phyloP scores from a whole-genome alignment of 768 basidiomycete genomes.

The Ramaria rubella region DNA sequence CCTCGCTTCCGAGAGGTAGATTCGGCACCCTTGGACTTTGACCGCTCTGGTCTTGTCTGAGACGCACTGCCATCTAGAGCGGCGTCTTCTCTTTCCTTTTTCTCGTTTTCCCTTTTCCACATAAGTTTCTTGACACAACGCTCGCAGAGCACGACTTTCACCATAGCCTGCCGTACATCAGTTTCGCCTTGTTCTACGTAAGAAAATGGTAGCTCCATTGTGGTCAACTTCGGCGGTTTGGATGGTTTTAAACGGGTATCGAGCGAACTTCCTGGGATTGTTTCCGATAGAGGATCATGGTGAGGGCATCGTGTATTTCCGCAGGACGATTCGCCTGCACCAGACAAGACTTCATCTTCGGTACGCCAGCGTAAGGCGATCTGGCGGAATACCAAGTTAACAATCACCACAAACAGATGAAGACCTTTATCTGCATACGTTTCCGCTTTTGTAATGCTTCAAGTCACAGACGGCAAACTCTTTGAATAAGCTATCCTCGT shows the following conservation, averaged over 20 bases:
- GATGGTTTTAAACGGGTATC: conserved; percentile 18
- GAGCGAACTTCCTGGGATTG: neutral
- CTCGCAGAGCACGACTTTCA: conserved; percentile 83
- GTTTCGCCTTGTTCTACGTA: conserved; percentile 73
- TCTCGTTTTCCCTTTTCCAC: conserved; percentile 75
- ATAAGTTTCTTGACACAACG: conserved; percentile 77
- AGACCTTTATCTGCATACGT: conserved; percentile 42
- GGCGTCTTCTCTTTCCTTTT: neutral
- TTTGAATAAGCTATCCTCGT: conserved; percentile 81
- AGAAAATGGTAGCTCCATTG: conserved; percentile 85
- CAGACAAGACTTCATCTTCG: conserved; percentile 80
- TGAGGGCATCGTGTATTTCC: conserved; percentile 80
- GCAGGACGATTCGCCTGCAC: conserved; percentile 82
- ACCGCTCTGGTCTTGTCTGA: neutral
- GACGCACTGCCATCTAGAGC: neutral
- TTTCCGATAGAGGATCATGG: conserved; percentile 35
- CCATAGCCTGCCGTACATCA: conserved; percentile 61
- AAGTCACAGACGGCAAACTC: conserved; percentile 91
- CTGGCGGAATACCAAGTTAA: conserved; percentile 32
- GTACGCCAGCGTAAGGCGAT: conserved; percentile 93
- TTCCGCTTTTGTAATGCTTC: conserved; percentile 92
- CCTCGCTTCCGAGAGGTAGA: neutral
- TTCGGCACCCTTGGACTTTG: neutral
- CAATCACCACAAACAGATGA: neutral
- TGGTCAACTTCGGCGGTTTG: conserved; percentile 41